phyloP scores from a whole-genome alignment of 139 green algal species.

The Bryopsis sp. region DNA sequence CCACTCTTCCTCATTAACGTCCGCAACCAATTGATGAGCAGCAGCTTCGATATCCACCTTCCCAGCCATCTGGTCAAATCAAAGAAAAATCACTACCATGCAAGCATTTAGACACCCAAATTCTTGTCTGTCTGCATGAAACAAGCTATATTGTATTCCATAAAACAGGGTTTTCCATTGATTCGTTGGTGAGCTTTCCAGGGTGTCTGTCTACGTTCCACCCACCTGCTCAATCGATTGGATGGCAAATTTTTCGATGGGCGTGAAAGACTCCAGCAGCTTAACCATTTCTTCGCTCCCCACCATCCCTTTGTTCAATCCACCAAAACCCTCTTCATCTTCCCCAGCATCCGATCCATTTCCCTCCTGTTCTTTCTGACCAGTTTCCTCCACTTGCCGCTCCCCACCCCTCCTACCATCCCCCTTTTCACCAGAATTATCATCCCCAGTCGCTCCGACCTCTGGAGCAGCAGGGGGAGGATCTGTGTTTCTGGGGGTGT shows the following conservation, averaged over 20 bases:
- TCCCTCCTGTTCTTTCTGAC: background rate
- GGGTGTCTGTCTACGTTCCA: no score
- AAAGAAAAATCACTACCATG: background rate
- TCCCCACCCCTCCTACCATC: background rate
- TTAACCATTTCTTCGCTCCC: background rate
- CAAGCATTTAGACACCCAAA: background rate
- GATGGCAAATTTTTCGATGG: conserved; percentile 2
- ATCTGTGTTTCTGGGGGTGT: no score
- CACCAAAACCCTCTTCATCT: background rate
- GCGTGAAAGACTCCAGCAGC: background rate
- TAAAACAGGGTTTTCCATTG: no score
- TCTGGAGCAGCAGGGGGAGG: no score
- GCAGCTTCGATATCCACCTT: background rate
- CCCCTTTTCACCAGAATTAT: no score
- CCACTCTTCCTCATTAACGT: background rate
- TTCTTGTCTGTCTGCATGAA: no score
- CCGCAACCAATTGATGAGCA: background rate
- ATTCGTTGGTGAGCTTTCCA: no score
- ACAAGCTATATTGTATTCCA: no score
- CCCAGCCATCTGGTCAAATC: no score
- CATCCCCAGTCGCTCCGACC: no score
- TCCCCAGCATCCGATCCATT: background rate
- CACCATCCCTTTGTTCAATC: background rate
- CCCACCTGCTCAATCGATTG: background rate
- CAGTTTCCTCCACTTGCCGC: background rate